Evolutionary conservation across 768 basidiomycete species (phyloP).

Genomic region (Tubosaeta brunneosetosa): DNA sequence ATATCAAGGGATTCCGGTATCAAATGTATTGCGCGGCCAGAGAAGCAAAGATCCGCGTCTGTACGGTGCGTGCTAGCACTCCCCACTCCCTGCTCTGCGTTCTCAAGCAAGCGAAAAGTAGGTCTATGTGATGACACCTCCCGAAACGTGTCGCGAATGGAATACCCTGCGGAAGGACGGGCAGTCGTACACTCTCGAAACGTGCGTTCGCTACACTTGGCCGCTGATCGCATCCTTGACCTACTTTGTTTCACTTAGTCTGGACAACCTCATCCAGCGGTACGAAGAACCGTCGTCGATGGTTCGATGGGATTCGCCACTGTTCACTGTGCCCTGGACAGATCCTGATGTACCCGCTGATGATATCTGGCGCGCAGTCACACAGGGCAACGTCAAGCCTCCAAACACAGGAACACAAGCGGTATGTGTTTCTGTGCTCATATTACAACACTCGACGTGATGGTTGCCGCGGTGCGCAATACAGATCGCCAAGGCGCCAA

Average conservation of each 20-base stretch:
- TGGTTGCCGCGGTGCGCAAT: background rate
- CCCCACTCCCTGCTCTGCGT: background rate
- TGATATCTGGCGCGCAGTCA: conserved; percentile 78
- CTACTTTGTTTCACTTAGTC: background rate
- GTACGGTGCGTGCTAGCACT: conserved; percentile 61
- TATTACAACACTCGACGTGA: background rate
- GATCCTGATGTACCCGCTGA: conserved; percentile 62
- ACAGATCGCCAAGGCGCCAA: conserved; percentile 77
- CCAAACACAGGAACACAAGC: conserved; percentile 80
- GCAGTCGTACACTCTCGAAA: conserved; percentile 57
- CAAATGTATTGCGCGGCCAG: conserved; percentile 96
- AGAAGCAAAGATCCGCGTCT: conserved; percentile 78
- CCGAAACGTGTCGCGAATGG: conserved; percentile 74
- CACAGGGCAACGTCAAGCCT: conserved; percentile 74
- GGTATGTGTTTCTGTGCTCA: conserved; percentile 40
- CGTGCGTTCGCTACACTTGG: conserved; percentile 41
- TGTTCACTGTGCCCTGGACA: conserved; percentile 79
- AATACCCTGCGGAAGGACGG: conserved; percentile 52
- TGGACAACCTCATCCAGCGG: conserved; percentile 57
- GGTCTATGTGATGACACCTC: conserved; percentile 73
- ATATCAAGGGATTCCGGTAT: conserved; percentile 98
- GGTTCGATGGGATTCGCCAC: conserved; percentile 98
- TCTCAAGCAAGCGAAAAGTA: conserved; percentile 31
- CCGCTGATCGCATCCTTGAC: background rate
- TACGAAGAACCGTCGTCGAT: conserved; percentile 97